Conservation (phyloP, 1,139 yeast genomes). For the Magnusiomyces paraingens region DNA sequence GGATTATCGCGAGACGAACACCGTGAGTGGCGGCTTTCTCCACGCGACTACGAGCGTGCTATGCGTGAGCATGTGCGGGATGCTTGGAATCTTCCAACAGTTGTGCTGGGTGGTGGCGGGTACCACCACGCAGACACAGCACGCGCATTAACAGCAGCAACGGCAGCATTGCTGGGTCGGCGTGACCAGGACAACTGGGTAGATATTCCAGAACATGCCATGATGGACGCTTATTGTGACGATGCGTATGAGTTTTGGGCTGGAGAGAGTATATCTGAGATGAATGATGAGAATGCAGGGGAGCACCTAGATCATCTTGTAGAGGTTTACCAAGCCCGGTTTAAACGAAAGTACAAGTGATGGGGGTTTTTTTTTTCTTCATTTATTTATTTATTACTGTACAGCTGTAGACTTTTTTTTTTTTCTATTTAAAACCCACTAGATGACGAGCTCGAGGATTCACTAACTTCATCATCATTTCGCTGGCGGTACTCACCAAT, state of each 20-base stretch:
- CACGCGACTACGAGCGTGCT: constrained; percentile 42
- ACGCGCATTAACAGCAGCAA: constrained; percentile 56
- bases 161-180: constrained; percentile 35
- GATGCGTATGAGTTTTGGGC: constrained; percentile 53
- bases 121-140: constrained; percentile 60
- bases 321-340: constrained; percentile 1
- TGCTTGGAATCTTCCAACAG: constrained; percentile 30
- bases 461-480: constrained; percentile 1
- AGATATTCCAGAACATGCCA: constrained; percentile 49
- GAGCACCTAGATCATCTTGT: constrained; percentile 13
- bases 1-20: constrained; percentile 56
- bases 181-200: constrained; percentile 28
- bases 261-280: constrained; percentile 30
- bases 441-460: constrained; percentile 2
- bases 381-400: neutral
- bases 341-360: neutral
- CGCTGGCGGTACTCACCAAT: constrained; percentile 28
- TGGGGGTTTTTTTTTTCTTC: neutral
- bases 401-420: neutral
- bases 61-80: constrained; percentile 34
- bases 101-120: constrained; percentile 75
- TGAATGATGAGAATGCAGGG: constrained; percentile 39
- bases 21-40: constrained; percentile 63
- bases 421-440: constrained; percentile 2
- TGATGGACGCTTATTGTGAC: constrained; percentile 40